Evolutionary conservation across 1,284 basidiomycete genomes (phyloP), one percentile per base, ranked within the genome.

Genomic region (Sutorius eximius): DNA sequence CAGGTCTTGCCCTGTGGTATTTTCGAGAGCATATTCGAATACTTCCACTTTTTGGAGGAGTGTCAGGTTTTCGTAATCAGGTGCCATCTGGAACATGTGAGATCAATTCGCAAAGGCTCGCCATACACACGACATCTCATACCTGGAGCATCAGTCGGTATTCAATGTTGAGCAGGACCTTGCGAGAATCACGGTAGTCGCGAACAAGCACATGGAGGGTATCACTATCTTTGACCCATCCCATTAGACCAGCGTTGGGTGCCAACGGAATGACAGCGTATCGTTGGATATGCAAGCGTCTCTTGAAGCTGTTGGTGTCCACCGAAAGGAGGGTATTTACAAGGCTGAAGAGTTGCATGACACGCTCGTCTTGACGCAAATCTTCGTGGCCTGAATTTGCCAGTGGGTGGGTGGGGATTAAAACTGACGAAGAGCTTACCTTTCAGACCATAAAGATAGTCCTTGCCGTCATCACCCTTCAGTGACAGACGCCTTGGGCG

Each of bases 31-130:
- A 67, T 99, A 99, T 72, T 99, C 95, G 74, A 99, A 99, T 18
- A 99, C 97, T 71, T 99, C 97, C 41, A 99, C 93, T 77, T 99
- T 99, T 73, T 99, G 95, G 57, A 99, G 82, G 3, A 98, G 78
- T 32, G 92, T 95, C 41, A 99, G 78, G 64, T 89, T 91, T 73
- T 99, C 97, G 71, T 99, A 99, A 72, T 99, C 97, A 10, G 97
- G 96, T 12, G 97, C 96, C 96, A 99, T 99, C 91, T 98, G 66
- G 15, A 41, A 42, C 13, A 45, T 24, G 18, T 34, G 11, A 38
- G 22, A 37, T 66, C 22, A 59, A 38, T n/a, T 48, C 41, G 20
- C 34, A 32, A 34, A n/a, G 16, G 18, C 20, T 41, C 38, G 15
- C n/a, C 18, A 18, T 41, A 33, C n/a, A 13, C 32, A 43, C 5